Conservation (phyloP, 169 alveolate species). For the Eimeria praecox region DNA sequence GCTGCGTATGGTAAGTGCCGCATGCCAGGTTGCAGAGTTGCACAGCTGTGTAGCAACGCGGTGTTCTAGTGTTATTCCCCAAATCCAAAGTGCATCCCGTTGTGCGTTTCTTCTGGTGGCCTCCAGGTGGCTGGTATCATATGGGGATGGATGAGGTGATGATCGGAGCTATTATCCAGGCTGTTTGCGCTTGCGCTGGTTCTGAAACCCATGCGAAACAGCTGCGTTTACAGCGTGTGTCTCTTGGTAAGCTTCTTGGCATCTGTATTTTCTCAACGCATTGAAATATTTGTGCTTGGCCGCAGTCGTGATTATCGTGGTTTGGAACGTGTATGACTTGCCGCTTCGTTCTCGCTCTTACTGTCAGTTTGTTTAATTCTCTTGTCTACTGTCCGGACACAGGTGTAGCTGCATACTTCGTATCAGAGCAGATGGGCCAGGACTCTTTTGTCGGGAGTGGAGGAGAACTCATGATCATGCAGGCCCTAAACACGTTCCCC, state of each 20-base stretch:
- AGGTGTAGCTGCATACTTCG: constrained; percentile 85
- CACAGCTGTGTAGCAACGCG: background rate
- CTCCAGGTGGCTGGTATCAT: constrained; percentile 82
- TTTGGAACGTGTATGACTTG: background rate
- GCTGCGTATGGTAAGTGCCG: constrained; percentile 73
- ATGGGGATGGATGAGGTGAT: constrained; percentile 84
- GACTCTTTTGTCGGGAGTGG: constrained; percentile 86
- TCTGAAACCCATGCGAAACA: constrained; percentile 86
- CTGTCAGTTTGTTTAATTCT: background rate
- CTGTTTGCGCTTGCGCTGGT: constrained; percentile 84
- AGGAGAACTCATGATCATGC: constrained; percentile 83
- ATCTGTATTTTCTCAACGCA: background rate
- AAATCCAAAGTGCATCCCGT: background rate
- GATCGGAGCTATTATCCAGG: constrained; percentile 84
- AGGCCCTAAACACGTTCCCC: constrained; percentile 83
- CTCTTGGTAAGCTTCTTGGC: constrained; percentile 76
- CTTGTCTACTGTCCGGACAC: background rate
- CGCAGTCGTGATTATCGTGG: background rate
- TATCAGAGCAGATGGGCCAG: constrained; percentile 86
- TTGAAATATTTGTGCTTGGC: background rate
- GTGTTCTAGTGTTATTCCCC: background rate
- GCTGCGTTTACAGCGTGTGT: constrained; percentile 87
- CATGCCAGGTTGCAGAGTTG: background rate
- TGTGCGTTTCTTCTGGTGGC: background rate
- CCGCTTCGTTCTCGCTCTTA: background rate